These are phyloP conservation scores for Stereocaulon alpinum DNA, from an alignment of 495 filamentous ascomycete genomes.

Conservation along the genomic window DNA sequence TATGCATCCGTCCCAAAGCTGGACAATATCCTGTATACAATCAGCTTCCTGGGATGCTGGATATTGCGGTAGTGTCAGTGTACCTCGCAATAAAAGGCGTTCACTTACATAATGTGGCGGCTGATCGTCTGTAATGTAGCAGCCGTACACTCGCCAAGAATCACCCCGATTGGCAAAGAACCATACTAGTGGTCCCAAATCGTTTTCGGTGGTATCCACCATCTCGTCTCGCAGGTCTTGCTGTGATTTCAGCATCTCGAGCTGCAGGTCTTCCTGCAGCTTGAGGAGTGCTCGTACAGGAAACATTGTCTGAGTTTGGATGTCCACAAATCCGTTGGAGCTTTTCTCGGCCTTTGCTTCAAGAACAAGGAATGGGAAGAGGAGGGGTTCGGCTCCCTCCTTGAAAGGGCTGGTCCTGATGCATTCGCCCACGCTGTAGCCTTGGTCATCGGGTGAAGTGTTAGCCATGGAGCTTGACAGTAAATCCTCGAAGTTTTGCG, in stretches of 20 bases:
- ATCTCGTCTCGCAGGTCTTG: constrained; percentile 9
- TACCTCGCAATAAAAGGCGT: background rate
- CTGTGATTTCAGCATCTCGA: constrained; percentile 5
- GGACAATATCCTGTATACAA: constrained; percentile 12
- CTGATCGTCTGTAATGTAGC: constrained; percentile 7
- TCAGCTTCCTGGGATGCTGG: background rate
- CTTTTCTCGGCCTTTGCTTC: constrained; percentile 19
- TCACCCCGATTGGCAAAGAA: constrained; percentile 21
- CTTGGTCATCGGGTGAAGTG: background rate
- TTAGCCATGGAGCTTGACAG: constrained; percentile 1
- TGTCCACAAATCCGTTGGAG: constrained; percentile 1
- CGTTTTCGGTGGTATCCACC: background rate
- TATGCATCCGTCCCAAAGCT: constrained; percentile 25
- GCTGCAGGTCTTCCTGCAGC: constrained; percentile 15
- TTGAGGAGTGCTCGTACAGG: constrained; percentile 14
- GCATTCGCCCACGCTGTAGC: background rate
- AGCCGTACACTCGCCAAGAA: constrained; percentile 17
- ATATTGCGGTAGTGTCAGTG: background rate
- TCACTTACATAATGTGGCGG: background rate
- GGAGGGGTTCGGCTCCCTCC: background rate
- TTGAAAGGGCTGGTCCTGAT: constrained; percentile 14
- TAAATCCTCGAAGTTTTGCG: constrained; percentile 14
- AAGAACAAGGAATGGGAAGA: constrained; percentile 21
- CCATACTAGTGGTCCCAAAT: constrained; percentile 19
- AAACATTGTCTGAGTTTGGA: constrained; percentile 22